phyloP scores from a whole-genome alignment of 2,329 filamentous ascomycete species.

The Exophiala dermatitidis region DNA sequence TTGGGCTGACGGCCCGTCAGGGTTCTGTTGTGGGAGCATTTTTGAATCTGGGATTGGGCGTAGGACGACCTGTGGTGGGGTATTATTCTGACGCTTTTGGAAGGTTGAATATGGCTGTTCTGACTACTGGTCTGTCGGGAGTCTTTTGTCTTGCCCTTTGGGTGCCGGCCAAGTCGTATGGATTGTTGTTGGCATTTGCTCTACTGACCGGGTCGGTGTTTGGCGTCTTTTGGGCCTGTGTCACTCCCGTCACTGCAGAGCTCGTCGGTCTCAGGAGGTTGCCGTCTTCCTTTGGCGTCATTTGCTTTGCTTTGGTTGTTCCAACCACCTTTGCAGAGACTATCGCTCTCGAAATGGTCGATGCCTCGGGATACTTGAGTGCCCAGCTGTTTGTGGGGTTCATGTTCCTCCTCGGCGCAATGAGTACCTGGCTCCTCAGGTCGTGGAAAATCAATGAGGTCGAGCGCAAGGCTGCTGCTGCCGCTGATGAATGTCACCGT shows the following conservation, averaged over 20 bases:
- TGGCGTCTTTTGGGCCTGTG: constrained; percentile 33
- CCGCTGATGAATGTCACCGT: too few species aligned
- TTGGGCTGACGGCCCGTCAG: constrained; percentile 36
- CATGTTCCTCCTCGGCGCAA: constrained; percentile 19
- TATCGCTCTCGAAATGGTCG: constrained; percentile 18
- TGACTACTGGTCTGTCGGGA: constrained; percentile 35
- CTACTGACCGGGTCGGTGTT: constrained; percentile 39
- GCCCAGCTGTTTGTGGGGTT: constrained; percentile 23
- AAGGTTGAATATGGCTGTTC: constrained; percentile 37
- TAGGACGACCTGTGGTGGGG: constrained; percentile 43
- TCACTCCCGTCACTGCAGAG: constrained; percentile 17
- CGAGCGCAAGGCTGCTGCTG: constrained; percentile 11
- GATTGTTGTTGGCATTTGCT: constrained; percentile 39
- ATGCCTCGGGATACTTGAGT: constrained; percentile 20
- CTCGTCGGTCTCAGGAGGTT: constrained; percentile 21
- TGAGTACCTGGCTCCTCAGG: constrained; percentile 18
- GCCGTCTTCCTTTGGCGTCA: constrained; percentile 20
- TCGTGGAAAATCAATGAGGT: constrained; percentile 24
- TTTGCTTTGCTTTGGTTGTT: constrained; percentile 18
- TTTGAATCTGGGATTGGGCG: constrained; percentile 42
- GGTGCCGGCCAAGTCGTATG: constrained; percentile 40
- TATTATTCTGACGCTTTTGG: constrained; percentile 40
- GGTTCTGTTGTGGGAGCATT: constrained; percentile 38
- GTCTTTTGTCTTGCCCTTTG: constrained; percentile 40
- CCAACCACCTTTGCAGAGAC: constrained; percentile 24